Percentiles rank a stretch among this genome's conserved stretches.
These are phyloP conservation scores for Candida berthetii DNA, from an alignment of 805 yeast genomes.

Conservation along the genomic window DNA sequence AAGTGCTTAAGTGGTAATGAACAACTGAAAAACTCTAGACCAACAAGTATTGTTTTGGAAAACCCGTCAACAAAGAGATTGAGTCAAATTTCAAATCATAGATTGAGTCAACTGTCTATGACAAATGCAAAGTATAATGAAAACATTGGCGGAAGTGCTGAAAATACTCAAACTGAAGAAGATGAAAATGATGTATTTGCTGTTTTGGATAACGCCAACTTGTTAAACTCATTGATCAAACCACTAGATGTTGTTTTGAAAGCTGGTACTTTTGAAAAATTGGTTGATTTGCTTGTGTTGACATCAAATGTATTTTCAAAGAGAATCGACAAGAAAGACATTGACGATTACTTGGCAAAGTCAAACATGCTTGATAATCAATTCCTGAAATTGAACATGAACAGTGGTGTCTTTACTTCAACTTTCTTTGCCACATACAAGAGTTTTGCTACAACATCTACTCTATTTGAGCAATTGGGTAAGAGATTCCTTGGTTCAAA, in stretches of 20 bases:
- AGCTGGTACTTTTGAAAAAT: slow-evolving; percentile 67
- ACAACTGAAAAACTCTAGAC: slow-evolving; percentile 28
- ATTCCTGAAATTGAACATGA: slow-evolving; percentile 45
- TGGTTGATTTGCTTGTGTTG: slow-evolving; percentile 73
- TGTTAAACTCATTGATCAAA: slow-evolving; percentile 19
- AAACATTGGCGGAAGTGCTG: slow-evolving; percentile 16
- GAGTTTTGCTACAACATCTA: slow-evolving; percentile 54
- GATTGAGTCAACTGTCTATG: slow-evolving; percentile 12
- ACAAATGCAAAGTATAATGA: slow-evolving; percentile 5
- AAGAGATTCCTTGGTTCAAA: slow-evolving; percentile 56
- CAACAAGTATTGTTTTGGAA: slow-evolving; percentile 42
- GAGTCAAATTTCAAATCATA: slow-evolving; percentile 27
- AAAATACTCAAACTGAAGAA: slow-evolving; percentile 22
- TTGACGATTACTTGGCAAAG: slow-evolving; percentile 30
- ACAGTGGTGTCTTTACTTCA: slow-evolving; percentile 56
- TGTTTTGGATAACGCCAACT: slow-evolving; percentile 19
- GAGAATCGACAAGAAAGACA: slow-evolving; percentile 34
- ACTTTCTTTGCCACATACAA: slow-evolving; percentile 68
- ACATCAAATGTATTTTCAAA: slow-evolving; percentile 57
- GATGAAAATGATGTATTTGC: slow-evolving; percentile 25
- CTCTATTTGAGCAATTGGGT: slow-evolving; percentile 45
- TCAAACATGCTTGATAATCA: slow-evolving; percentile 30
- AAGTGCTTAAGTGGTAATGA: slow-evolving; percentile 41
- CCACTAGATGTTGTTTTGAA: slow-evolving; percentile 44
- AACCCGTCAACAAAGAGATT: slow-evolving; percentile 34